Conservation (phyloP, 2,329 filamentous ascomycete genomes). For the Nemania sp. region DNA sequence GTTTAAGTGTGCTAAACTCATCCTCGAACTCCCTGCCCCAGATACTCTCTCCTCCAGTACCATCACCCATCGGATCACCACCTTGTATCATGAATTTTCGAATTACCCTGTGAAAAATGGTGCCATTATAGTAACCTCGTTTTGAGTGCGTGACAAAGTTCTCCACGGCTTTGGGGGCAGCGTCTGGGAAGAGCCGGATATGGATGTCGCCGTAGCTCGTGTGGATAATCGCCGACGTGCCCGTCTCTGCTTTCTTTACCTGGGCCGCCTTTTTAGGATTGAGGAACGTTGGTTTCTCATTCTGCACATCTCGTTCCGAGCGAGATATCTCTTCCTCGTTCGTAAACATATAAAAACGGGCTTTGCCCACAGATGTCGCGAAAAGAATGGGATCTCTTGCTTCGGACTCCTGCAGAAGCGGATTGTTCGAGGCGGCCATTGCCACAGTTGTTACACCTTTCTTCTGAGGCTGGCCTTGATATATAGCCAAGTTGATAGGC, state of each 20-base stretch:
- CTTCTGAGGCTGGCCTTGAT: constrained; percentile 95
- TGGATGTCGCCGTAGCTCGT: constrained; percentile 95
- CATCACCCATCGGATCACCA: constrained; percentile 88
- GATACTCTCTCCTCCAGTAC: constrained; percentile 90
- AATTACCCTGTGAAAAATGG: constrained; percentile 97
- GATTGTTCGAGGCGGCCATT: constrained; percentile 96
- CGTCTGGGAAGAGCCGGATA: constrained; percentile 90
- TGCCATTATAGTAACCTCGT: constrained; percentile 95
- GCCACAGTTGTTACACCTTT: constrained; percentile 93
- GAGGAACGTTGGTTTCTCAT: constrained; percentile 84
- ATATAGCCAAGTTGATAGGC: constrained; percentile 83
- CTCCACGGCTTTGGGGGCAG: constrained; percentile 93
- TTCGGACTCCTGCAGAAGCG: constrained; percentile 91
- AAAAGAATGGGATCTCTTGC: constrained; percentile 89
- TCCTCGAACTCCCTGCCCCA: constrained; percentile 95
- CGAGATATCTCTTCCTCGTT: constrained; percentile 88
- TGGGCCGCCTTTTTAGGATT: constrained; percentile 67
- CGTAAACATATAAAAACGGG: constrained; percentile 98
- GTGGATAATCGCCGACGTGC: constrained; percentile 85
- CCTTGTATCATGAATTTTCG: constrained; percentile 97
- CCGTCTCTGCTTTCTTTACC: constrained; percentile 76
- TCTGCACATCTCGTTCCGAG: constrained; percentile 89
- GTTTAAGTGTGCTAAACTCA: constrained; percentile 89
- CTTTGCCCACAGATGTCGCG: constrained; percentile 84
- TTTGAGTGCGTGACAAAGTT: constrained; percentile 95